phyloP scores from a whole-genome alignment of 768 basidiomycete species.

The Amanita subjunquillea region DNA sequence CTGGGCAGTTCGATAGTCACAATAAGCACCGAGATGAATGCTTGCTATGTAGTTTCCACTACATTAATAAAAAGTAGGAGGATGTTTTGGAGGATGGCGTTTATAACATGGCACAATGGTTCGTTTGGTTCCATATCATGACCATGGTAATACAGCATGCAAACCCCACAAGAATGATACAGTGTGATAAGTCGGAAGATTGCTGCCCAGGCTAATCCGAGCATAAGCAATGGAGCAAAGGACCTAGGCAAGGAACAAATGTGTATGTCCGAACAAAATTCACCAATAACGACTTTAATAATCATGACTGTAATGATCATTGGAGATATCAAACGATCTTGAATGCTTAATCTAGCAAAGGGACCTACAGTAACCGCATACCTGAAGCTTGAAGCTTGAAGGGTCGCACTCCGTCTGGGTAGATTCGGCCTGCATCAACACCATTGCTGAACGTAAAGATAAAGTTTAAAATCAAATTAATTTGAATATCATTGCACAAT shows the following conservation, averaged over 20 bases:
- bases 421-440: not conserved
- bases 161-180: slow-evolving; percentile 76
- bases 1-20: slow-evolving; percentile 28
- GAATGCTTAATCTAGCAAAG: slow-evolving; percentile 13
- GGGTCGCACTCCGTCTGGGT: not conserved
- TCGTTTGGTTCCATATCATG: slow-evolving; percentile 66
- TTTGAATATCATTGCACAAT: slow-evolving; percentile 6
- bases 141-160: slow-evolving; percentile 70
- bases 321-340: slow-evolving; percentile 25
- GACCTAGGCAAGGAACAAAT: slow-evolving; percentile 33
- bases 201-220: slow-evolving; percentile 83
- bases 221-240: slow-evolving; percentile 72
- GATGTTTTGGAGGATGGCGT: slow-evolving; percentile 69
- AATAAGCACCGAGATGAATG: slow-evolving; percentile 56
- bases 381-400: not conserved
- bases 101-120: slow-evolving; percentile 77
- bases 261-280: slow-evolving; percentile 54
- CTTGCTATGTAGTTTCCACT: slow-evolving; percentile 32
- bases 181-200: slow-evolving; percentile 61
- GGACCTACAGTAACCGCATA: slow-evolving; percentile 7
- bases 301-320: slow-evolving; percentile 68
- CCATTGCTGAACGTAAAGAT: too few species aligned
- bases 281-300: slow-evolving; percentile 64
- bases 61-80: slow-evolving; percentile 67
- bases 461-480: not conserved